Base-by-base conservation (phyloP, 257 asterid species). In the Penstemon davidsonii region DNA sequence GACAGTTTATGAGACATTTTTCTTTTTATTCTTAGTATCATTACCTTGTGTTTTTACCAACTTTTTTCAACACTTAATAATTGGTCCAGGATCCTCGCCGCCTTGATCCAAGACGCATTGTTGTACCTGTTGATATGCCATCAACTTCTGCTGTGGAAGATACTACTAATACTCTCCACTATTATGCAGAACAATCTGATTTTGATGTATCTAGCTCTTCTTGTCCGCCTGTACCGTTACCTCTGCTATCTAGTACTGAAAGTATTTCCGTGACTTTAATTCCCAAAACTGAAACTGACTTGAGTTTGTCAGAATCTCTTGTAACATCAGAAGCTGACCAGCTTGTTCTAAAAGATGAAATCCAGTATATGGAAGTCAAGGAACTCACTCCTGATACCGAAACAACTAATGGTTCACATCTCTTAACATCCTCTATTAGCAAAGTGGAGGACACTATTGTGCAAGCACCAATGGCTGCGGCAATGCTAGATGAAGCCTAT, bases 31-130 rank as follows among this genome's bases (percentile, higher is more conserved):
- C 53, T 68, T 73, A 38, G 49, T 65, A 36, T 47, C 8, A 39
- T n/a, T 62, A 47, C 19, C 12, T 65, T 59, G 36, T 18, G 33
- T 44, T 52, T 71, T 68, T n/a, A 54, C 46, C 38, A 33, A 33
- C 59, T 69, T 64, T 72, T 71, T 12, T 62, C 61, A 53, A 73
- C 67, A 73, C 55, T 65, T 64, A 42, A 72, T 41, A 54, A 60
- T 49, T 69, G 77, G 58, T 77, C 57, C 87, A 94, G 99, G 99
- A 94, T 82, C 97, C 97, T 60, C 97, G 99, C 25, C 99, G 97
- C 60, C 96, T 84, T 78, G 99, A 91, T 78, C 97, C 99, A 6
- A 82, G 97, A 75, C 92, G 95, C 62, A 57, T 60, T 74, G 72
- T 77, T 39, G 86, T 72, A 58, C 76, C 89, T 76, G 81, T 55